These are phyloP conservation scores for Emmonsiellopsis sp. DNA, from an alignment of 2,329 filamentous ascomycete genomes.

Conservation along the genomic window DNA sequence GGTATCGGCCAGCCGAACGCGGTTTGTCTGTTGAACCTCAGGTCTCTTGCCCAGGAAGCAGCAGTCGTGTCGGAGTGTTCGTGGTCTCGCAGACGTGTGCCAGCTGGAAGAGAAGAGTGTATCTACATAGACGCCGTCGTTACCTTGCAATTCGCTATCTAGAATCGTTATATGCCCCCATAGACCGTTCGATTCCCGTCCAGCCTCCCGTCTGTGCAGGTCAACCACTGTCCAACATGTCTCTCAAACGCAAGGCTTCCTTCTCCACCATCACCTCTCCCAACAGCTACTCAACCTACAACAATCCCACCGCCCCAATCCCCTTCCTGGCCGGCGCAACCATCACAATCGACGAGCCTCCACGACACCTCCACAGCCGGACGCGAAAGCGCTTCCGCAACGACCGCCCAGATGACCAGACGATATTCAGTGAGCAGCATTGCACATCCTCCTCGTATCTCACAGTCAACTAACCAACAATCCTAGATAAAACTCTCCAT, in stretches of 20 bases:
- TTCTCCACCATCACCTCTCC: constrained; percentile 36
- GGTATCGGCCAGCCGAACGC: background rate
- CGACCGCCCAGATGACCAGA: constrained; percentile 46
- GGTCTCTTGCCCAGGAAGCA: no score
- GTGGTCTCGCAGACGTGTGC: no score
- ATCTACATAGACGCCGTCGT: no score
- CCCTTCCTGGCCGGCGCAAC: constrained; percentile 14
- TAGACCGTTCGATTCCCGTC: background rate
- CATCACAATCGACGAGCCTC: constrained; percentile 23
- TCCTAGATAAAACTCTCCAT: constrained; percentile 32
- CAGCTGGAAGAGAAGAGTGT: no score
- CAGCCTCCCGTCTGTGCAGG: background rate
- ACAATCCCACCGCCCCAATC: constrained; percentile 16
- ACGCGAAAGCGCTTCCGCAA: constrained; percentile 52
- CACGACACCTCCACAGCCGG: constrained; percentile 42
- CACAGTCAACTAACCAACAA: background rate
- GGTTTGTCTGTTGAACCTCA: background rate
- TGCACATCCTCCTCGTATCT: background rate
- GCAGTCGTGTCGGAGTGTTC: no score
- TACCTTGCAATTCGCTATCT: no score
- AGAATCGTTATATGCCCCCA: background rate
- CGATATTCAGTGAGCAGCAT: constrained; percentile 42
- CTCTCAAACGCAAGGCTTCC: constrained; percentile 51
- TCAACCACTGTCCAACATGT: constrained; percentile 30
- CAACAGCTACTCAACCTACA: constrained; percentile 26